Percentiles rank a stretch among this genome's conserved stretches.
phyloP scores from a whole-genome alignment of 140 eudicot genomes.

The Senecio squalidus region DNA sequence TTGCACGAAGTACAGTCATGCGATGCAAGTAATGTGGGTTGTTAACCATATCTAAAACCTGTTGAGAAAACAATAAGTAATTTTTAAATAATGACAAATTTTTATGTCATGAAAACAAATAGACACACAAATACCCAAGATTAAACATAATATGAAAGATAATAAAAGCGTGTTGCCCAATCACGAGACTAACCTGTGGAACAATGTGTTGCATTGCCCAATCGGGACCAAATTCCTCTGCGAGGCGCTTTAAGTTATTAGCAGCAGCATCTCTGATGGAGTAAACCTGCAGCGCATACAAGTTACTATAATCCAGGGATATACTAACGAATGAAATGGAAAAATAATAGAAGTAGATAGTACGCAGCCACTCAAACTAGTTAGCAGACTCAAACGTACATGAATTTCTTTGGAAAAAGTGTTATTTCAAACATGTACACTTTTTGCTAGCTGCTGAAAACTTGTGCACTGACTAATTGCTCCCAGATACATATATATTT shows the following conservation, averaged over 20 bases:
- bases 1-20: conserved; percentile 73
- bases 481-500: too few relatives aligned
- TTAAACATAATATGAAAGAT: too few relatives aligned
- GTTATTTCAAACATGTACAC: too few relatives aligned
- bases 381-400: not conserved
- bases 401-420: too few relatives aligned
- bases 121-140: too few relatives aligned
- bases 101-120: too few relatives aligned
- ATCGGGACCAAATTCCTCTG: conserved; percentile 94
- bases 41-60: conserved; percentile 76
- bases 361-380: too few relatives aligned
- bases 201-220: conserved; percentile 99
- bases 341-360: too few relatives aligned
- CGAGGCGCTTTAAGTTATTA: conserved; percentile 84
- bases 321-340: too few relatives aligned
- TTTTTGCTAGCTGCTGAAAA: too few relatives aligned
- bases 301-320: not conserved
- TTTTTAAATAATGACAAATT: not conserved
- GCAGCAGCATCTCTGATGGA: conserved; percentile 98
- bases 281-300: conserved; percentile 54
- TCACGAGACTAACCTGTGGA: conserved; percentile 61
- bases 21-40: conserved; percentile 82
- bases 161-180: not conserved
- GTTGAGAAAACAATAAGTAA: conserved; percentile 15
- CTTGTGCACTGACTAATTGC: too few relatives aligned